Conservation (phyloP, 345 rosid genomes). For the Eucalyptus camaldulensis region DNA sequence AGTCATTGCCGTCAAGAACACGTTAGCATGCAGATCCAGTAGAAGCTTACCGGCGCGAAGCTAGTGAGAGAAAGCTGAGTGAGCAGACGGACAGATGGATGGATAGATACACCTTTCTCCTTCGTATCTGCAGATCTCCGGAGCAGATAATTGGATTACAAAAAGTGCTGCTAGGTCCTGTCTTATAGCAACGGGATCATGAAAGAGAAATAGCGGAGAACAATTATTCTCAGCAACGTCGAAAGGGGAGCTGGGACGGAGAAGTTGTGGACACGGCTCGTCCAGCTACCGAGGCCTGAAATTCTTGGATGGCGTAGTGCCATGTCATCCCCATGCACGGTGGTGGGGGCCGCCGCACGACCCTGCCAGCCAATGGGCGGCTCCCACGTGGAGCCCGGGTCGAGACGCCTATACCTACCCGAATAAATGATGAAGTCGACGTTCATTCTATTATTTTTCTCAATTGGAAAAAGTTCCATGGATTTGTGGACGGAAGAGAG, state of each 20-base stretch:
- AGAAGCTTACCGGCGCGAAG: neutral
- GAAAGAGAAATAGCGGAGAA: neutral
- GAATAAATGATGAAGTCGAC: neutral
- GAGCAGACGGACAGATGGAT: neutral
- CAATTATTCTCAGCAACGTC: neutral
- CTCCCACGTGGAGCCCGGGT: neutral
- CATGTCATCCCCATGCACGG: constrained; percentile 3
- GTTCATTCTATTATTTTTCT: neutral
- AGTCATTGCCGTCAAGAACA: neutral
- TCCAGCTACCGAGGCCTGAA: neutral
- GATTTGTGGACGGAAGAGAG: neutral
- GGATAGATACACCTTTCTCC: neutral
- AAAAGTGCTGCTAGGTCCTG: neutral
- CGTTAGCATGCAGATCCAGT: neutral
- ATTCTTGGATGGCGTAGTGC: constrained; percentile 5
- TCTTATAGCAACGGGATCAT: neutral
- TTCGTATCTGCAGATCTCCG: neutral
- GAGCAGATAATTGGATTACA: neutral
- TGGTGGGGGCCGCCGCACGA: neutral
- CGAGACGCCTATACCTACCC: neutral
- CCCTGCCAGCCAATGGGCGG: neutral
- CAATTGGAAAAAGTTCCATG: neutral
- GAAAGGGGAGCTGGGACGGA: neutral
- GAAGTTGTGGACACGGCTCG: constrained; percentile 10
- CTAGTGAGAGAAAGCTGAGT: neutral